These are phyloP conservation scores for Xylariaceae sp. DNA, from an alignment of 2,329 filamentous ascomycete genomes.

Conservation along the genomic window DNA sequence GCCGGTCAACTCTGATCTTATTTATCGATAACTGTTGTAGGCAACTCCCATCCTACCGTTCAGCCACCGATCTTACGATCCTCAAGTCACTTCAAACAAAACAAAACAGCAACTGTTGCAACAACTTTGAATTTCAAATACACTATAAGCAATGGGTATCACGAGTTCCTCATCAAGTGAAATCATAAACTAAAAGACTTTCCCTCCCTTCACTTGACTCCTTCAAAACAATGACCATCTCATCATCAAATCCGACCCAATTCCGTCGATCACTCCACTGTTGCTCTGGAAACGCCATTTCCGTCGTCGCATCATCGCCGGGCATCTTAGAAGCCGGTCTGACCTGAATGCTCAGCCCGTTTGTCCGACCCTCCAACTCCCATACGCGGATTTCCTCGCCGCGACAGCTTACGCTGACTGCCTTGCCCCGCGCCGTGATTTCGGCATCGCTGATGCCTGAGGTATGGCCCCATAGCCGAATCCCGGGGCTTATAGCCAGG, in stretches of 20 bases:
- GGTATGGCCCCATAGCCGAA: constrained; percentile 84
- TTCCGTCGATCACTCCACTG: constrained; percentile 45
- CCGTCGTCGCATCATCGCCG: constrained; percentile 19
- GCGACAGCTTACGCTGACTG: constrained; percentile 78
- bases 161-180: constrained; percentile 45
- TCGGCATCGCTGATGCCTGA: constrained; percentile 82
- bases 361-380: constrained; percentile 72
- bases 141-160: constrained; percentile 7
- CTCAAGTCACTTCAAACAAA: neutral
- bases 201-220: constrained; percentile 64
- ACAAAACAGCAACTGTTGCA: neutral
- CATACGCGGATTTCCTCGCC: constrained; percentile 79
- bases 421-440: constrained; percentile 78
- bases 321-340: constrained; percentile 35
- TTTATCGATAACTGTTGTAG: no score
- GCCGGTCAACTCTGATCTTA: no score
- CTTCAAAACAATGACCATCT: constrained; percentile 82
- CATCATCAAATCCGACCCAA: constrained; percentile 85
- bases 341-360: constrained; percentile 48
- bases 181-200: constrained; percentile 79
- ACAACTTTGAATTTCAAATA: neutral
- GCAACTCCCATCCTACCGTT: no score
- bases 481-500: constrained; percentile 66
- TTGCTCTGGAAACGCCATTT: neutral
- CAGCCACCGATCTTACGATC: no score